Conservation (phyloP, 2,329 filamentous ascomycete genomes). For the Cladobotryum mycophilum region DNA sequence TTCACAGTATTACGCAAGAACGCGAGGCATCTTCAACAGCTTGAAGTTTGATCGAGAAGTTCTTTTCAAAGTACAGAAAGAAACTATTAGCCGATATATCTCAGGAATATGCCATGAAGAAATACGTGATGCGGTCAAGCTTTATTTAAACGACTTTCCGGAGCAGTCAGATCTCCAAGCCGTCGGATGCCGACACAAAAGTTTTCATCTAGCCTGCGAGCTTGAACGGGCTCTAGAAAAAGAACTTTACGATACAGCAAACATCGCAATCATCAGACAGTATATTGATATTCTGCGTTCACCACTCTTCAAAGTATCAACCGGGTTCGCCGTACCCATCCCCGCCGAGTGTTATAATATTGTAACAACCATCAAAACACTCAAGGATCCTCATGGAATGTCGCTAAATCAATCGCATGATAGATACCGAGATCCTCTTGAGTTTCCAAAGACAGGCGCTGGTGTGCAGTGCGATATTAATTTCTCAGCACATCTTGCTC, state of each 20-base stretch:
- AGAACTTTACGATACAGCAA: conserved; percentile 35
- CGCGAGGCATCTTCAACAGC: conserved; percentile 24
- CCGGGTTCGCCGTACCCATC: conserved; percentile 29
- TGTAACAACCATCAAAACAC: conserved; percentile 36
- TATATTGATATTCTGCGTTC: conserved; percentile 47
- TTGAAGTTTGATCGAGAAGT: conserved; percentile 30
- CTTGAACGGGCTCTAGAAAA: conserved; percentile 49
- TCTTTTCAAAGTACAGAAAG: conserved; percentile 6
- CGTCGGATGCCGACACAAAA: conserved; percentile 45
- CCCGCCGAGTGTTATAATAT: conserved; percentile 26
- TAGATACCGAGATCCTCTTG: conserved; percentile 54
- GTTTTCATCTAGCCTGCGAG: conserved; percentile 49
- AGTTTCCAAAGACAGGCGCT: conserved; percentile 69
- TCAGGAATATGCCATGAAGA: conserved; percentile 43
- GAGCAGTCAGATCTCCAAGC: conserved; percentile 30
- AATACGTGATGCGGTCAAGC: conserved; percentile 37
- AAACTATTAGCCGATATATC: conserved; percentile 41
- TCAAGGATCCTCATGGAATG: conserved; percentile 46
- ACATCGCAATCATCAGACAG: conserved; percentile 32
- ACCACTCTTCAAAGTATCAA: conserved; percentile 21
- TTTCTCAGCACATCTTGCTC: conserved; percentile 74
- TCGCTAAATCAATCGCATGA: conserved; percentile 46
- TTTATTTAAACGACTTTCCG: conserved; percentile 11
- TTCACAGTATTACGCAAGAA: conserved; percentile 42
- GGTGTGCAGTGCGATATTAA: conserved; percentile 93